Percentiles rank a stretch among this genome's conserved stretches.
Conservation (phyloP, 306 rosid species). For the Castanopsis chinensis region DNA sequence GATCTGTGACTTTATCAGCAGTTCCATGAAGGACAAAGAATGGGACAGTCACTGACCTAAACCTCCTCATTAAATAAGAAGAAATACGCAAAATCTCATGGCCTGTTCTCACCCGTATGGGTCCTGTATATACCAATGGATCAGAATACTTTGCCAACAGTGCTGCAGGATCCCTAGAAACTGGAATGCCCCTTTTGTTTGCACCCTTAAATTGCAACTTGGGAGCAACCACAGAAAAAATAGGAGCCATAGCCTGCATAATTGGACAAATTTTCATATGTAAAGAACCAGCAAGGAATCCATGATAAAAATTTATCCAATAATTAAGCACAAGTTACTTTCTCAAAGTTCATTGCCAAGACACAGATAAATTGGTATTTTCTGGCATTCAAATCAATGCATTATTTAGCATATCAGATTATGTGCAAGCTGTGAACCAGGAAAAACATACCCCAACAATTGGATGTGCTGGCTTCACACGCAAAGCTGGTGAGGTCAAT, state of each 20-base stretch:
- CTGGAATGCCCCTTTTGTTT: constrained; percentile 97
- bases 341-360: neutral
- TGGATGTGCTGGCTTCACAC: constrained; percentile 95
- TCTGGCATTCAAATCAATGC: neutral
- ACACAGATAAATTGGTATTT: neutral
- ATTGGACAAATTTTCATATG: neutral
- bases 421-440: neutral
- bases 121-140: constrained; percentile 96
- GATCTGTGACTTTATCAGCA: constrained; percentile 94
- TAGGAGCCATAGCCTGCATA: constrained; percentile 84
- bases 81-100: constrained; percentile 90
- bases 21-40: constrained; percentile 98
- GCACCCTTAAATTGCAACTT: constrained; percentile 95
- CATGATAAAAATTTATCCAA: neutral
- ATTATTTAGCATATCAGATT: neutral
- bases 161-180: constrained; percentile 94
- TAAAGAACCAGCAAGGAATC: neutral
- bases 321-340: neutral
- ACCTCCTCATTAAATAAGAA: constrained; percentile 57
- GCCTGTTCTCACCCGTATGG: constrained; percentile 94
- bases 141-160: constrained; percentile 87
- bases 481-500: constrained; percentile 93
- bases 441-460: constrained; percentile 73
- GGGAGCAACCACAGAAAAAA: constrained; percentile 81
- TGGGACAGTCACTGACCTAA: constrained; percentile 76